Percentiles rank a stretch among this genome's conserved stretches.
Conservation (phyloP, 306 rosid genomes). For the Lathyrus aphaca region DNA sequence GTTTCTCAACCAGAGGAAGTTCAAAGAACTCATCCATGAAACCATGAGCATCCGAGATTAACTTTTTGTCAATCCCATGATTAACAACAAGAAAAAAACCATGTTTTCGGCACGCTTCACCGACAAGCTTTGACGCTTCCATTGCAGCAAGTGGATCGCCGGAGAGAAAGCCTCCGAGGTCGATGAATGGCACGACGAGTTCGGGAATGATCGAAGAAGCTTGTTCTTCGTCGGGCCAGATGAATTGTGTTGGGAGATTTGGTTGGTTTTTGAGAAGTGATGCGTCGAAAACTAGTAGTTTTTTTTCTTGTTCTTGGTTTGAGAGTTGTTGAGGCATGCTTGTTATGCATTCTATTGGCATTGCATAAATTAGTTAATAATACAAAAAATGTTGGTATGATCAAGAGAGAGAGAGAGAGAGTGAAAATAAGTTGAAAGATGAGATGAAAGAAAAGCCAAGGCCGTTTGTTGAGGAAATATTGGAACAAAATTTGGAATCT, state of each 20-base stretch:
- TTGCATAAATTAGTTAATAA: slow-evolving; percentile 47
- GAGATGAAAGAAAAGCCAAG: slow-evolving; percentile 83
- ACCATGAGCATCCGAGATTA: slow-evolving; percentile 67
- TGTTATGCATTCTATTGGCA: slow-evolving; percentile 66
- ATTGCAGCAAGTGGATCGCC: slow-evolving; percentile 56
- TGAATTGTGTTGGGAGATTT: slow-evolving; percentile 68
- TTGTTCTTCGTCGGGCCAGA: slow-evolving; percentile 92
- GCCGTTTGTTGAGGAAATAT: slow-evolving; percentile 65
- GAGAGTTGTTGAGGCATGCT: slow-evolving; percentile 53
- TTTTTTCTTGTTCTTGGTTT: slow-evolving; percentile 30
- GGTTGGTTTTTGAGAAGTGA: slow-evolving; percentile 54
- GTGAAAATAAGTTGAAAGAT: slow-evolving; percentile 49
- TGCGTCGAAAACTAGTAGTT: slow-evolving; percentile 72
- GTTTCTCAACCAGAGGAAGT: slow-evolving; percentile 73
- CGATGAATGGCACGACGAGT: slow-evolving; percentile 65
- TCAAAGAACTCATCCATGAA: slow-evolving; percentile 76
- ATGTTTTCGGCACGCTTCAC: slow-evolving; percentile 81
- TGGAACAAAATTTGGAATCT: slow-evolving; percentile 71
- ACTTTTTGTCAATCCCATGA: slow-evolving; percentile 65
- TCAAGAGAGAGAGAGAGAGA: slow-evolving; percentile 15
- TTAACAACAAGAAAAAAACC: slow-evolving; percentile 87
- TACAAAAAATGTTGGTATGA: background rate
- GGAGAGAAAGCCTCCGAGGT: slow-evolving; percentile 68
- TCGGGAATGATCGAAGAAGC: slow-evolving; percentile 52
- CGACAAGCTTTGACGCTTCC: slow-evolving; percentile 65